phyloP scores from a whole-genome alignment of 1,284 basidiomycete species.

The Rhodotorula sp. region DNA sequence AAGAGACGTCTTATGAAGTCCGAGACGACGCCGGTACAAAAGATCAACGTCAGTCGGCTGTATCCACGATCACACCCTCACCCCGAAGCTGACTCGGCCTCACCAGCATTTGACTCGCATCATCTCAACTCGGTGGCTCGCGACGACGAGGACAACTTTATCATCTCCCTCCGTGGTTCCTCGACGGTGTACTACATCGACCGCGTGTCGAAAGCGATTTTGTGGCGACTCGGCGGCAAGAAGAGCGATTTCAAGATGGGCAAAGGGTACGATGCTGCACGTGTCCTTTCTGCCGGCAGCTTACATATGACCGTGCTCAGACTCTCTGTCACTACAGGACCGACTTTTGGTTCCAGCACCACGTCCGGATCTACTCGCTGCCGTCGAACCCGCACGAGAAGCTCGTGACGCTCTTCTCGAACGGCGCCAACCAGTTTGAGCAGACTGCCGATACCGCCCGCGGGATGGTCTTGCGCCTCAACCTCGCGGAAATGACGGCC shows the following conservation, averaged over 20 bases:
- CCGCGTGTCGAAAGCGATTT: slow-evolving; percentile 40
- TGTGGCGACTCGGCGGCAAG: slow-evolving; percentile 48
- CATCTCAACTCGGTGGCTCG: slow-evolving; percentile 49
- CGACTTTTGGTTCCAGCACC: slow-evolving; percentile 37
- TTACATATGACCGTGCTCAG: too few relatives aligned
- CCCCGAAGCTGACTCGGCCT: background rate
- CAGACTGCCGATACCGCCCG: slow-evolving; percentile 32
- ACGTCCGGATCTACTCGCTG: slow-evolving; percentile 18
- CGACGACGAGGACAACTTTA: slow-evolving; percentile 47
- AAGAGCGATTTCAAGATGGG: slow-evolving; percentile 45
- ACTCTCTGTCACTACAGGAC: background rate
- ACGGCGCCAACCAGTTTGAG: slow-evolving; percentile 27
- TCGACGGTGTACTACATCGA: slow-evolving; percentile 47
- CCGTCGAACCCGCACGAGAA: background rate
- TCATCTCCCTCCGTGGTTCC: slow-evolving; percentile 48
- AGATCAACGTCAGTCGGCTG: background rate
- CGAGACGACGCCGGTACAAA: slow-evolving; percentile 2
- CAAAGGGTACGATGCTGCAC: slow-evolving; percentile 8
- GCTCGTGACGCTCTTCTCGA: slow-evolving; percentile 46
- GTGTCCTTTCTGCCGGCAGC: background rate
- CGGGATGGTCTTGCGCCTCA: slow-evolving; percentile 45
- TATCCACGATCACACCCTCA: too few relatives aligned
- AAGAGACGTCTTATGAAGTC: slow-evolving; percentile 29
- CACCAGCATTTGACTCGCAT: slow-evolving; percentile 18
- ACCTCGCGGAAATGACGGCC: slow-evolving; percentile 39